Evolutionary conservation across 2,329 filamentous ascomycete genomes (phyloP).

Genomic region (Penicillium sp.): DNA sequence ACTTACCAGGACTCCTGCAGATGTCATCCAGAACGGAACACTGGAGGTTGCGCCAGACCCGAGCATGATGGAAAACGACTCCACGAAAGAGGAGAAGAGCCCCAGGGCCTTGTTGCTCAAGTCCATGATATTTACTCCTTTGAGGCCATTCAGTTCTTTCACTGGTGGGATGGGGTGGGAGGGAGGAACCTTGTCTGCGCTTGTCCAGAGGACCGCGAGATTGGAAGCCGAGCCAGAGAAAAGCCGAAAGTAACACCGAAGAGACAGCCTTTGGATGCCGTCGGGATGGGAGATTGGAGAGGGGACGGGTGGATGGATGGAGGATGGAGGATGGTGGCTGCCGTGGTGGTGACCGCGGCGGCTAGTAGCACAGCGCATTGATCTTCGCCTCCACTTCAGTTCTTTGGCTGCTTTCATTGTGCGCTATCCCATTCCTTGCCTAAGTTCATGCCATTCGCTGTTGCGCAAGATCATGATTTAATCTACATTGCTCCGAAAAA

Average conservation of each 20-base stretch:
- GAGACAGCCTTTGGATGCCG: neutral
- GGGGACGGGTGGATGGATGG: slow-evolving; percentile 1
- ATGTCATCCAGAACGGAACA: slow-evolving; percentile 14
- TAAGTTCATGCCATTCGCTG: no score
- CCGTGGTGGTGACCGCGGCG: neutral
- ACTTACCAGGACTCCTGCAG: slow-evolving; percentile 23
- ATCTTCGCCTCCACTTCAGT: no score
- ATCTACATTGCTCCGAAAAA: slow-evolving; percentile 2
- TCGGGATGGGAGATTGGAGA: neutral
- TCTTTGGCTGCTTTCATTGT: no score
- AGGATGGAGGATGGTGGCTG: neutral
- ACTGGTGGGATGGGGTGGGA: neutral
- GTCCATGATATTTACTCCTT: slow-evolving; percentile 15
- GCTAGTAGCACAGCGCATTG: no score
- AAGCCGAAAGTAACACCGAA: slow-evolving; percentile 3
- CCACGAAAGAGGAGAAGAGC: neutral
- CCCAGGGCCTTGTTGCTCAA: slow-evolving; percentile 4
- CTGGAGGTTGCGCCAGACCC: slow-evolving; percentile 6
- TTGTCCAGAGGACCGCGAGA: neutral
- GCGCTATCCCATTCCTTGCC: no score
- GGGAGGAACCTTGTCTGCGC: no score
- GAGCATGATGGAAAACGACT: slow-evolving; percentile 11
- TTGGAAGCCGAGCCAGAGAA: neutral
- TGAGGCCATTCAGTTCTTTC: neutral
- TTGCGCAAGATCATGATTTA: slow-evolving; percentile 3